Evolutionary conservation across 345 rosid genomes (phyloP).

Genomic region (Ceriops zippeliana): DNA sequence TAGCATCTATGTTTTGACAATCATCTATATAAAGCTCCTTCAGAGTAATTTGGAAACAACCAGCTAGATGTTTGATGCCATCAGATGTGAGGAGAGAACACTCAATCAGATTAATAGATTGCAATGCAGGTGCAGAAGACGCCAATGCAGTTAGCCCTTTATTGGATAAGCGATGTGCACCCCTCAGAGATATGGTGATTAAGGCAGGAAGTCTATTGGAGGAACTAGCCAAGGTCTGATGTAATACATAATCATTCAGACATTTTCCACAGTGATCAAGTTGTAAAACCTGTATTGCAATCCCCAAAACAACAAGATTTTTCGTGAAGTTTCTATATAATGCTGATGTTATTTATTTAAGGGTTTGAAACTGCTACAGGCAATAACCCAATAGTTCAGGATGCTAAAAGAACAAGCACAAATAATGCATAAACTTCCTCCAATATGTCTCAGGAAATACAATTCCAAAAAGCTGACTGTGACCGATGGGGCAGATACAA

Average conservation of each 20-base stretch:
- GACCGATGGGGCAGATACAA: no score
- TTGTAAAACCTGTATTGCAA: slow-evolving; percentile 37
- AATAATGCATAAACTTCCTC: not conserved
- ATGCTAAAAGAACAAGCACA: not conserved
- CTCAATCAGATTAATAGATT: slow-evolving; percentile 38
- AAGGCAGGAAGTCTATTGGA: slow-evolving; percentile 28
- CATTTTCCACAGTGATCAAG: slow-evolving; percentile 43
- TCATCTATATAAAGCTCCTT: slow-evolving; percentile 47
- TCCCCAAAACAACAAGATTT: slow-evolving; percentile 9
- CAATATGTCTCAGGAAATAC: not conserved
- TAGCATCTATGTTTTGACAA: slow-evolving; percentile 37
- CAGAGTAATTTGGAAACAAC: slow-evolving; percentile 26
- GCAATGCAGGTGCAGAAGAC: slow-evolving; percentile 39
- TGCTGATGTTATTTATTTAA: not conserved
- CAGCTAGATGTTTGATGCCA: slow-evolving; percentile 32
- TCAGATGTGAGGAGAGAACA: slow-evolving; percentile 40
- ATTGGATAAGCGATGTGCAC: slow-evolving; percentile 45
- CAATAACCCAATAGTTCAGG: not conserved
- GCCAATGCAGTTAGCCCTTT: slow-evolving; percentile 25
- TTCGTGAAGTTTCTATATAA: not conserved
- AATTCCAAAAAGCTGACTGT: not conserved
- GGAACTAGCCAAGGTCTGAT: slow-evolving; percentile 22
- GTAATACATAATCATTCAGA: slow-evolving; percentile 31
- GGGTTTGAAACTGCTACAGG: not conserved
- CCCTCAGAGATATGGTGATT: slow-evolving; percentile 39